Evolutionary conservation across 2,329 filamentous ascomycete genomes (phyloP).

Genomic region (Aspergillus ruber): DNA sequence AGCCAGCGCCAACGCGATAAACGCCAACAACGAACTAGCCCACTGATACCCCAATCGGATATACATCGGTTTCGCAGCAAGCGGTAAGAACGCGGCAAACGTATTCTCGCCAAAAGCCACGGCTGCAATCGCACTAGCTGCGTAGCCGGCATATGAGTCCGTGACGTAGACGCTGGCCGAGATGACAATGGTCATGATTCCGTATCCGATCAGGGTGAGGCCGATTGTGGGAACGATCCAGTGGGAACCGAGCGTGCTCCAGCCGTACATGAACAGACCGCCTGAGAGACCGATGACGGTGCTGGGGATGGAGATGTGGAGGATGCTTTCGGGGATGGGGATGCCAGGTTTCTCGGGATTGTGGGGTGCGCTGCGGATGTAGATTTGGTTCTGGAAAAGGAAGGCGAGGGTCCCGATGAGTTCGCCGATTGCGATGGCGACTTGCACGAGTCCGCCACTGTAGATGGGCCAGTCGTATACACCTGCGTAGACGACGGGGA

Average conservation of each 20-base stretch:
- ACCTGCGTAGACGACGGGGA: neutral
- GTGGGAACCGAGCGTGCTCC: neutral
- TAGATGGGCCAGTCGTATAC: neutral
- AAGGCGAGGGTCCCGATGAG: neutral
- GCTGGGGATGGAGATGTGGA: neutral
- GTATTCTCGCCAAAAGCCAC: conserved; percentile 2
- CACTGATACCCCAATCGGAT: neutral
- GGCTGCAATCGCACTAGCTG: conserved; percentile 1
- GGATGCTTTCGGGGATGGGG: conserved; percentile 1
- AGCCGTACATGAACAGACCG: conserved; percentile 2
- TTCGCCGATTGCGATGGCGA: neutral
- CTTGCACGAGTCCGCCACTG: neutral
- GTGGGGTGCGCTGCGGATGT: neutral
- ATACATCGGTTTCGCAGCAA: conserved; percentile 2
- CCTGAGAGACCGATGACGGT: neutral
- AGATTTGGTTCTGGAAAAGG: neutral
- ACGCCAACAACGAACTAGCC: conserved; percentile 1
- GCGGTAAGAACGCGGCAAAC: conserved; percentile 1
- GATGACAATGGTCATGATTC: neutral
- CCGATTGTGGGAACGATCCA: conserved; percentile 1
- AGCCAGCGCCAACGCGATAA: neutral
- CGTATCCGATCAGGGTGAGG: neutral
- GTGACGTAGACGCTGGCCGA: conserved; percentile 1
- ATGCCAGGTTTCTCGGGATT: neutral
- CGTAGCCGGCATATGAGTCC: neutral